A percentile compares a stretch with the other conserved stretches of the same genome.
phyloP scores from a whole-genome alignment of 1,284 basidiomycete genomes.

The Porogramme epimiltina region DNA sequence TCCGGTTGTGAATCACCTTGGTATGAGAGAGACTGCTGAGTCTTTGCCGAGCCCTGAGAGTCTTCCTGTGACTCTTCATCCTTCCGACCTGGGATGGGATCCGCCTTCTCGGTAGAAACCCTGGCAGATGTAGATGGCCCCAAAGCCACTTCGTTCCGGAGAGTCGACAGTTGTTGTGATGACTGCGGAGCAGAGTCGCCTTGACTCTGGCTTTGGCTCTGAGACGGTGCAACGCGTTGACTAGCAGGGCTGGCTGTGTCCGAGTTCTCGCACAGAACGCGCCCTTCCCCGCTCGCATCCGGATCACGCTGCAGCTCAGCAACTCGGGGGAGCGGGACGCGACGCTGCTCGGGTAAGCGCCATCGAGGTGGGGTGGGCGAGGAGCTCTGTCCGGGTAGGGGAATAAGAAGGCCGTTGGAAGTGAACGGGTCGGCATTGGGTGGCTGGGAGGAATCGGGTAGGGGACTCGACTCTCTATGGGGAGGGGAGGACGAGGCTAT shows the following conservation, averaged over 20 bases:
- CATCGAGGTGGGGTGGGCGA: constrained; percentile 2
- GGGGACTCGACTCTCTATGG: neutral
- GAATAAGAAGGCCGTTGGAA: too few relatives aligned
- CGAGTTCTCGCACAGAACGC: constrained; percentile 53
- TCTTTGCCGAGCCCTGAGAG: constrained; percentile 4
- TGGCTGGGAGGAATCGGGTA: neutral
- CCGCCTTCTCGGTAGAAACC: neutral
- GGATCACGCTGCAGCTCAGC: constrained; percentile 14
- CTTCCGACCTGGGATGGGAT: neutral
- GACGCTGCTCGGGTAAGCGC: constrained; percentile 2
- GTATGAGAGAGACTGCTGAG: constrained; percentile 16
- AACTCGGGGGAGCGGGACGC: constrained; percentile 18
- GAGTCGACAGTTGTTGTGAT: constrained; percentile 20
- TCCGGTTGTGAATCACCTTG: constrained; percentile 22
- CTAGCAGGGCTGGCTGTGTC: constrained; percentile 41
- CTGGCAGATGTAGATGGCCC: neutral
- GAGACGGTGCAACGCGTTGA: constrained; percentile 8
- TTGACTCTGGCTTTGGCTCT: constrained; percentile 11
- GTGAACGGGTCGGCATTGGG: too few relatives aligned
- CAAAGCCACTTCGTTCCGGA: constrained; percentile 22
- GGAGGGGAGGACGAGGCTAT: too few relatives aligned
- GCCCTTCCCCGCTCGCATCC: constrained; percentile 33
- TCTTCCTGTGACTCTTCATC: neutral
- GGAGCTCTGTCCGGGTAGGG: neutral
- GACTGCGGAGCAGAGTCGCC: neutral